A percentile compares a stretch with the other conserved stretches of the same genome.
Conservation (phyloP, 352 stramenopile genomes). For the Globisporangium rhizosaccharum region DNA sequence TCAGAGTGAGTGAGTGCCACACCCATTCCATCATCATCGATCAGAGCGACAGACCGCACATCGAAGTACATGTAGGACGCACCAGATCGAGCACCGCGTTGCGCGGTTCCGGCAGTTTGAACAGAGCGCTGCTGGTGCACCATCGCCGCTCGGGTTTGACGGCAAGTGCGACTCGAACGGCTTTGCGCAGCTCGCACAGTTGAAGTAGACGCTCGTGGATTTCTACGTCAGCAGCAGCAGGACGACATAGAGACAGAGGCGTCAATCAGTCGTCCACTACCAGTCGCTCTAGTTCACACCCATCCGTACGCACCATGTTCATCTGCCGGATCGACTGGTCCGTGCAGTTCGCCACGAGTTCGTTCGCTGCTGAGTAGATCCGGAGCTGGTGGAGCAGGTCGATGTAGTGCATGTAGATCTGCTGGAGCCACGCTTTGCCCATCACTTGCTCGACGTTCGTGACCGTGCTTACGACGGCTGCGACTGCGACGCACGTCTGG, state of each 20-base stretch:
- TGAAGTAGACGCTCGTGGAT: conserved; percentile 85
- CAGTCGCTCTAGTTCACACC: too few species aligned
- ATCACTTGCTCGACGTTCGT: conserved; percentile 77
- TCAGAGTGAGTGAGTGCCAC: neutral
- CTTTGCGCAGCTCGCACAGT: conserved; percentile 74
- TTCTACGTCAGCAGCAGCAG: conserved; percentile 37
- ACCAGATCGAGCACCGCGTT: conserved; percentile 86
- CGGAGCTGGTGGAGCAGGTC: conserved; percentile 82
- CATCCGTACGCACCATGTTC: conserved; percentile 65
- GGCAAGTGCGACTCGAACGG: conserved; percentile 46
- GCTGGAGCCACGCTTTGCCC: conserved; percentile 83
- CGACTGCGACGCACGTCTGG: conserved; percentile 76
- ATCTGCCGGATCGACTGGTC: conserved; percentile 87
- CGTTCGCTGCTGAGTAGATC: conserved; percentile 85
- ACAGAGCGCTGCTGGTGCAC: conserved; percentile 42
- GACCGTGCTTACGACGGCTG: conserved; percentile 67
- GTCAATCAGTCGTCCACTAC: neutral
- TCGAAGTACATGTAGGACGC: conserved; percentile 4
- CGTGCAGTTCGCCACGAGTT: conserved; percentile 79
- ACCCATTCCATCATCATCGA: neutral
- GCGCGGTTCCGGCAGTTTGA: conserved; percentile 68
- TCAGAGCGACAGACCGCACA: neutral
- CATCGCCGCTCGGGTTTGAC: conserved; percentile 16
- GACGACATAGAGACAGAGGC: neutral
- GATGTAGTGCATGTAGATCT: conserved; percentile 90